These are phyloP conservation scores for Diaporthe sp. DNA, from an alignment of 2,329 filamentous ascomycete genomes.

Conservation along the genomic window DNA sequence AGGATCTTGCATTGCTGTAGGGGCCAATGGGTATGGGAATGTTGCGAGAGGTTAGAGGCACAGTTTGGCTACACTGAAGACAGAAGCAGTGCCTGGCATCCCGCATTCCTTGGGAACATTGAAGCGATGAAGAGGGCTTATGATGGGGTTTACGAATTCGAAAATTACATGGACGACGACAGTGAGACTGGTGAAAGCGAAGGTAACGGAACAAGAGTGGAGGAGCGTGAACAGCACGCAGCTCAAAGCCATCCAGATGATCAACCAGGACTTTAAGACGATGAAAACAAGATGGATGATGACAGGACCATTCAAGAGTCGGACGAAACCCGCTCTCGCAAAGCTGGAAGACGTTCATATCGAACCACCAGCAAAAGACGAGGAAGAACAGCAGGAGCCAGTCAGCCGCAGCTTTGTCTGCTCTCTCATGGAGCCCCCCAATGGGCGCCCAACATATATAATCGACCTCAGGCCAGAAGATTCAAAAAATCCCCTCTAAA, in stretches of 20 bases:
- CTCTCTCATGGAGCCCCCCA: not conserved
- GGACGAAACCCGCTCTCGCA: not conserved
- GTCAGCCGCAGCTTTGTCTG: not conserved
- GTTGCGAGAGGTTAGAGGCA: constrained; percentile 2
- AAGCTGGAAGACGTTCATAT: not conserved
- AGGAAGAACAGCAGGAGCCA: not conserved
- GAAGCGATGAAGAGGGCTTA: not conserved
- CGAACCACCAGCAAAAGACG: not conserved
- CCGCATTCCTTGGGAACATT: not conserved
- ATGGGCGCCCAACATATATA: not conserved
- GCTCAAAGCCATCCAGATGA: not conserved
- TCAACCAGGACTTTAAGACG: not conserved
- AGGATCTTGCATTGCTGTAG: not conserved
- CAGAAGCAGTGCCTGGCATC: not conserved
- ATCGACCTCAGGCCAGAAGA: not conserved
- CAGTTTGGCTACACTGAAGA: not conserved
- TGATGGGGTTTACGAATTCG: not conserved
- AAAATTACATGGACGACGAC: not conserved
- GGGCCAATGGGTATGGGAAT: constrained; percentile 8
- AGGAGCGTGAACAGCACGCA: not conserved
- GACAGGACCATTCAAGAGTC: not conserved
- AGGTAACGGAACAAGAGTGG: not conserved
- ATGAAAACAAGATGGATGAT: not conserved
- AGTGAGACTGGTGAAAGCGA: not conserved
- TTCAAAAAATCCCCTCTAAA: not conserved